A percentile compares a stretch with the other conserved stretches of the same genome.
These are phyloP conservation scores for Epichloe gansuensis DNA, from an alignment of 2,329 filamentous ascomycete genomes.

Conservation along the genomic window DNA sequence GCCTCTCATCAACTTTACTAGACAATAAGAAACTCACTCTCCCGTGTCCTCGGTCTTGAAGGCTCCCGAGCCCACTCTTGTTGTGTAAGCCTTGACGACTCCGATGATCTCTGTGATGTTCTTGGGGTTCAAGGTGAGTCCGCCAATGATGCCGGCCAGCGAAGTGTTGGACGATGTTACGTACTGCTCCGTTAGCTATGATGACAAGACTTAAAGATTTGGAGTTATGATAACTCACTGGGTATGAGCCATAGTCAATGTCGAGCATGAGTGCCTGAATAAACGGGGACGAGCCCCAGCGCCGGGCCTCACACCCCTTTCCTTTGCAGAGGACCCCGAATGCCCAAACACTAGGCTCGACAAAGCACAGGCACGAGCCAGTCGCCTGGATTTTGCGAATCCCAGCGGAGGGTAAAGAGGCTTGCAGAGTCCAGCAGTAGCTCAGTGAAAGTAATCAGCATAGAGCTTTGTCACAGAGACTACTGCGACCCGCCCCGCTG, in stretches of 20 bases:
- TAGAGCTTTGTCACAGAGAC: neutral
- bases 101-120: conserved; percentile 30
- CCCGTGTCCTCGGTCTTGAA: conserved; percentile 9
- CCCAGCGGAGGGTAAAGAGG: too few relatives aligned
- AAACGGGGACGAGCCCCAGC: conserved; percentile 10
- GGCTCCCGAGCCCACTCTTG: conserved; percentile 7
- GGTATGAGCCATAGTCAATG: conserved; percentile 37
- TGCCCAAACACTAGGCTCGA: too few relatives aligned
- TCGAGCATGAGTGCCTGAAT: conserved; percentile 47
- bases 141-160: conserved; percentile 14
- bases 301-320: conserved; percentile 10
- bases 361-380: too few relatives aligned
- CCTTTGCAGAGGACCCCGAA: neutral
- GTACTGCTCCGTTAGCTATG: neutral
- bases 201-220: conserved; percentile 1
- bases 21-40: conserved; percentile 10
- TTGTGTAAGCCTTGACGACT: conserved; percentile 4
- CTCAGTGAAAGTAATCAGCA: neutral
- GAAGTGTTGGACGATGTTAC: conserved; percentile 16
- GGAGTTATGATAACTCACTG: conserved; percentile 12
- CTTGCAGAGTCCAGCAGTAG: too few relatives aligned
- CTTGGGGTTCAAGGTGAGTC: conserved; percentile 30
- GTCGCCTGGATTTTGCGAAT: too few relatives aligned
- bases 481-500: neutral
- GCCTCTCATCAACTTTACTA: conserved; percentile 3